A percentile compares a stretch with the other conserved stretches of the same genome.
Evolutionary conservation across 352 stramenopile genomes (phyloP).

Genomic region (Pythium volutum): DNA sequence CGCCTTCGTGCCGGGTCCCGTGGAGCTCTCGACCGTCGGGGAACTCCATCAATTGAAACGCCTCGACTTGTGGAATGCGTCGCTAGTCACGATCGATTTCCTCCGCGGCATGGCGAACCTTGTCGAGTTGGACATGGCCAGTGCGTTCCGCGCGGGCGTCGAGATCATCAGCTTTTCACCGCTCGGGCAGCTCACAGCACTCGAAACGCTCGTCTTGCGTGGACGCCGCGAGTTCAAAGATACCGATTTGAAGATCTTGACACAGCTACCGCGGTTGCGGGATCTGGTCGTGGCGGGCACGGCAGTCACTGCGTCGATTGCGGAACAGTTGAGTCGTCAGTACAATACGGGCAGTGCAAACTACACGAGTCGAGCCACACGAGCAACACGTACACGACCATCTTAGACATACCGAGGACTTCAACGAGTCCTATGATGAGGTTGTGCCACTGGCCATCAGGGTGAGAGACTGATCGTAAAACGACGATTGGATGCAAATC

Average conservation of each 20-base stretch:
- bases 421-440: too few relatives aligned
- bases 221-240: conserved; percentile 19
- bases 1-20: conserved; percentile 15
- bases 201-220: conserved; percentile 12
- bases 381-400: too few relatives aligned
- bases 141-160: conserved; percentile 1
- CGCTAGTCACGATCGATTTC: conserved; percentile 20
- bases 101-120: conserved; percentile 12
- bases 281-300: conserved; percentile 3
- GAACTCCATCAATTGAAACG: conserved; percentile 13
- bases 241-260: conserved; percentile 1
- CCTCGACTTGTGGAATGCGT: conserved; percentile 19
- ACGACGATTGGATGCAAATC: too few relatives aligned
- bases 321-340: not conserved
- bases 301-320: not conserved
- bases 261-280: conserved; percentile 7
- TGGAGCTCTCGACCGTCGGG: conserved; percentile 18
- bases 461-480: too few relatives aligned
- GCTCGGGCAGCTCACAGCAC: conserved; percentile 1
- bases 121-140: conserved; percentile 12
- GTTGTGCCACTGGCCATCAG: too few relatives aligned
- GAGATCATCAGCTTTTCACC: conserved; percentile 17
- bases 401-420: too few relatives aligned
- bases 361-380: not conserved
- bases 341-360: not conserved